These are phyloP conservation scores for Fistulinella prunicolor DNA, from an alignment of 768 basidiomycete genomes.

Conservation along the genomic window DNA sequence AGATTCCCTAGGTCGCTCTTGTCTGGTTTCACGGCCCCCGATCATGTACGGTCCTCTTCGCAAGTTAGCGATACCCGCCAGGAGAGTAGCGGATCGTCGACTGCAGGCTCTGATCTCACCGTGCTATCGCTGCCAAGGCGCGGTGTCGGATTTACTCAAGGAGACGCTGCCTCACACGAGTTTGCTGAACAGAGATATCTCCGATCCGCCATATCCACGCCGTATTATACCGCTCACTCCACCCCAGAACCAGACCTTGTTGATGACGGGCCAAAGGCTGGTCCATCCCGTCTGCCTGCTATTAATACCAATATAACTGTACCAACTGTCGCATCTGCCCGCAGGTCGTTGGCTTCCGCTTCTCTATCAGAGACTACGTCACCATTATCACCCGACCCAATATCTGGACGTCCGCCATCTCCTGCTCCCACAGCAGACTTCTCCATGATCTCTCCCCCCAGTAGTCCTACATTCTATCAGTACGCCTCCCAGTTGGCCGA, in stretches of 20 bases:
- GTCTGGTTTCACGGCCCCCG: slow-evolving; percentile 10
- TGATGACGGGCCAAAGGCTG: slow-evolving; percentile 19
- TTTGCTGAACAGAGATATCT: slow-evolving; percentile 15
- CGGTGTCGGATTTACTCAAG: slow-evolving; percentile 12
- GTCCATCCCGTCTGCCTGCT: slow-evolving; percentile 26
- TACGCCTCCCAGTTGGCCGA: slow-evolving; percentile 28
- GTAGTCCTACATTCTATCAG: slow-evolving; percentile 33
- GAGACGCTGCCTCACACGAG: slow-evolving; percentile 8
- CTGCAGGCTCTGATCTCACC: slow-evolving; percentile 23
- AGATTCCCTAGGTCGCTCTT: slow-evolving; percentile 3
- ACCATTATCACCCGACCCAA: slow-evolving; percentile 15
- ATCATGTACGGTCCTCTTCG: slow-evolving; percentile 5
- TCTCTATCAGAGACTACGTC: slow-evolving; percentile 27
- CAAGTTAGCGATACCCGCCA: background rate
- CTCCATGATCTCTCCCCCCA: slow-evolving; percentile 45
- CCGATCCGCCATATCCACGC: slow-evolving; percentile 25
- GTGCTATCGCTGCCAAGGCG: slow-evolving; percentile 10
- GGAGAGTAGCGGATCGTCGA: slow-evolving; percentile 13
- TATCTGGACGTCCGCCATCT: slow-evolving; percentile 39
- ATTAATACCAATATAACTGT: slow-evolving; percentile 19
- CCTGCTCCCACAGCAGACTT: slow-evolving; percentile 46
- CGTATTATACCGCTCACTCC: slow-evolving; percentile 33
- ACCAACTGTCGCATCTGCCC: background rate
- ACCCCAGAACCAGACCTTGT: slow-evolving; percentile 27
- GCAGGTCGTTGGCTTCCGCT: slow-evolving; percentile 23